Evolutionary conservation across 2,329 filamentous ascomycete species (phyloP), one percentile per base, ranked within the genome.

Genomic region (Xylaria hypoxylon): DNA sequence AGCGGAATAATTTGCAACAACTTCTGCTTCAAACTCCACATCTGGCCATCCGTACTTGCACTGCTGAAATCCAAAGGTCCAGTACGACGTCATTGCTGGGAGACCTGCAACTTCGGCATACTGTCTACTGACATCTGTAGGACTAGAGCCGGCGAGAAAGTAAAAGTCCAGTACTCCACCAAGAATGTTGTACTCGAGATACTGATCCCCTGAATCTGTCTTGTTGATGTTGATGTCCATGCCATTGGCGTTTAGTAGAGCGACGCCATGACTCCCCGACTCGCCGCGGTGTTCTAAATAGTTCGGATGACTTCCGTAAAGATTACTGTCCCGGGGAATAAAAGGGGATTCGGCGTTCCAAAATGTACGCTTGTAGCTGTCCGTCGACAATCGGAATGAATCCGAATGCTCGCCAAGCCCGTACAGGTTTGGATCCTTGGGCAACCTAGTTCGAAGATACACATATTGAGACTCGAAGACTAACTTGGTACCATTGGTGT

Each of bases 151-250:
- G 40, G 82, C 80, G 31, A 86, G 70, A 71, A 86, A 86, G 69
- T 86, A 86, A 55, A 87, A 82, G 73, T 92, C 90, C 2, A 92
- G 73, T 42, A 91, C 81, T 4, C 90, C 90, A 13, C 90, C 89
- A 3, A 91, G 80, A 3, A 85, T 84, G 70, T 91, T 90, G 79
- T 91, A 92, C 75, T 91, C 89, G 3, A 92, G 82, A 65, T 87
- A 90, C 70, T 91, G 85, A n/a, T 83, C 81, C 19, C 82, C 79
- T 38, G 80, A 78, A 13, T 68, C 65, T 19, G 72, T 74, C 59
- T 69, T 72, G 47, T 73, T 68, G 48, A 73, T 70, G 44, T 82
- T 78, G 76, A 91, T 85, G 67, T 91, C 88, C 86, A 91, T 91
- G 35, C 84, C 87, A 73, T 89, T 87, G 24, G 85, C 86, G 73